Conservation (phyloP, 441 rosid species). For the Gossypium trilobum region DNA sequence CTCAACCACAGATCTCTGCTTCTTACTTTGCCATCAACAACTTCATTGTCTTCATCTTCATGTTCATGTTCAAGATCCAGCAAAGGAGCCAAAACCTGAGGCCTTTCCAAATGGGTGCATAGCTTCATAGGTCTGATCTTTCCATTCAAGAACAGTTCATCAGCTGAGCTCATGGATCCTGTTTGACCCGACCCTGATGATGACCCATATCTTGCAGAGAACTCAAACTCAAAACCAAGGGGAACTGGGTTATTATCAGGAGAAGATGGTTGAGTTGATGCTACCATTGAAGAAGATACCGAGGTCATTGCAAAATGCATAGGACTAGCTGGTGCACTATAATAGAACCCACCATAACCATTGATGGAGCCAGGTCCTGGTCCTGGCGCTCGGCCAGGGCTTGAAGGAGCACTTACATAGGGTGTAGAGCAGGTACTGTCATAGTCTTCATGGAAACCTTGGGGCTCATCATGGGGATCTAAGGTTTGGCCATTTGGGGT, state of each 20-base stretch:
- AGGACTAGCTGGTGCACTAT: conserved; percentile 92
- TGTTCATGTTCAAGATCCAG: conserved; percentile 62
- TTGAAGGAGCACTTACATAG: conserved; percentile 89
- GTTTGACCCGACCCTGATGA: conserved; percentile 33
- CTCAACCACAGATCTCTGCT: conserved; percentile 66
- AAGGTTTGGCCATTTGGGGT: not conserved
- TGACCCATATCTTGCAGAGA: conserved; percentile 47
- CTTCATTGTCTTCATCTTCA: conserved; percentile 27
- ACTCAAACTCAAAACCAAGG: conserved; percentile 67
- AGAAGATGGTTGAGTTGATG: conserved; percentile 21
- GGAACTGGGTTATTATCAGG: conserved; percentile 23
- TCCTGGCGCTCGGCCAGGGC: conserved; percentile 56
- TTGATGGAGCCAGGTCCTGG: not conserved
- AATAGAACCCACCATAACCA: conserved; percentile 51
- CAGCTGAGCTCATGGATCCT: conserved; percentile 80
- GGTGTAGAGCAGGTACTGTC: conserved; percentile 82
- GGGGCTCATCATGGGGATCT: not conserved
- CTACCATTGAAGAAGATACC: conserved; percentile 19
- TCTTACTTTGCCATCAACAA: conserved; percentile 16
- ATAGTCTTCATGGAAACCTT: conserved; percentile 36
- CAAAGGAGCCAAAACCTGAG: conserved; percentile 64
- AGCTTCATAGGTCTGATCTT: conserved; percentile 89
- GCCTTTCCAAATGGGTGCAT: conserved; percentile 61
- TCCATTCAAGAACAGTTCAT: conserved; percentile 81
- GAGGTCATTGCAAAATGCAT: conserved; percentile 65